Evolutionary conservation across 345 rosid genomes (phyloP), one percentile per base, ranked within the genome.

Genomic region (Fremontodendron californicum): DNA sequence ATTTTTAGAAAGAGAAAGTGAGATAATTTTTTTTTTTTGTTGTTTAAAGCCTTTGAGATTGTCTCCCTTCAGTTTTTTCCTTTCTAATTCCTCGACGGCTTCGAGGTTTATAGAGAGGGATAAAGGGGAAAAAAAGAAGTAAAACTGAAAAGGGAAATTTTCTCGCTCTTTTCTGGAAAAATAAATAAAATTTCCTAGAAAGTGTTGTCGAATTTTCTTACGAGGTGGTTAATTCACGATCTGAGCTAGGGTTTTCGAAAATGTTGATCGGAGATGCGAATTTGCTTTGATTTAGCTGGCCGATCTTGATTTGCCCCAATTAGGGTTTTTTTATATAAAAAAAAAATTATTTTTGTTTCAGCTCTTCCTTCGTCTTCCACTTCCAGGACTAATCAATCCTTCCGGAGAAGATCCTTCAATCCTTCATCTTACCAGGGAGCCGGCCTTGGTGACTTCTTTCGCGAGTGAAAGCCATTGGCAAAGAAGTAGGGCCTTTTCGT

Each of bases 211-310:
- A 33, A 52, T 76, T 57, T 77, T 63, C 5, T 21, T 6, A 55
- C 37, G 57, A 73, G 69, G 67, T 82, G 64, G 39, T 52, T 66
- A 83, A 75, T 73, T 35, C 25, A 37, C 57, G 77, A 83, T 86
- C 83, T 77, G 46, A 78, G 82, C 78, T 88, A 87, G 92, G 90
- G 92, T 88, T 89, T 82, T 76, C 21, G 75, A 80, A 61, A 87
- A 86, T 87, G 90, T 79, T 84, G 86, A 86, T 85, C 78, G 71
- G 86, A 79, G 83, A 90, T 81, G 84, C 79, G 76, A 70, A 78
- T 82, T 85, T 27, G 79, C 23, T 72, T 78, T 66, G 80, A 83
- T 84, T 84, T 65, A 79, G 84, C 66, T 83, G 57, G 42, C 82
- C 79, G 92, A 90, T 87, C 90, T 79, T 78, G 79, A 66, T 66